phyloP scores from a whole-genome alignment of 2,329 filamentous ascomycete species.

The Penicillium sp. region DNA sequence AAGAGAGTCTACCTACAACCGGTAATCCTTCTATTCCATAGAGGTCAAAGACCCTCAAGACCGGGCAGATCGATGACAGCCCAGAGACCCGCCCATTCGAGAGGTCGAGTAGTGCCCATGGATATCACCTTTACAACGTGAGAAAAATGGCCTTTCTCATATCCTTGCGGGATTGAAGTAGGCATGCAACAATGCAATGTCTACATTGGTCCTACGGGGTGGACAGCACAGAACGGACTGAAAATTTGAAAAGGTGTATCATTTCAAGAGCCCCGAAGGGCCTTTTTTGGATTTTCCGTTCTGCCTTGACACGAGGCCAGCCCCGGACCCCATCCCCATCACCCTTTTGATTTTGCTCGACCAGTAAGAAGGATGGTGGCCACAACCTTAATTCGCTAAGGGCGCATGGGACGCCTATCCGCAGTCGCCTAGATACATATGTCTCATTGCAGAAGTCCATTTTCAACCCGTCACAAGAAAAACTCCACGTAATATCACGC shows the following conservation, averaged over 20 bases:
- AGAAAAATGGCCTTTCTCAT: too few species aligned
- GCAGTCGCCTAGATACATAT: constrained; percentile 46
- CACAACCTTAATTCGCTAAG: constrained; percentile 46
- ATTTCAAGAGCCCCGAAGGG: constrained; percentile 26
- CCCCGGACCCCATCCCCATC: constrained; percentile 28
- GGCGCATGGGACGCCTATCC: constrained; percentile 41
- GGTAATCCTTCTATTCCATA: too few species aligned
- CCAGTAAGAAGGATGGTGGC: constrained; percentile 37
- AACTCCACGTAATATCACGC: constrained; percentile 62
- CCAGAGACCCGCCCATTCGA: background rate
- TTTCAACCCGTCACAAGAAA: constrained; percentile 50
- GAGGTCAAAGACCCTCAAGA: too few species aligned
- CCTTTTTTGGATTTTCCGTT: constrained; percentile 31
- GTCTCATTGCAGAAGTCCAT: constrained; percentile 45
- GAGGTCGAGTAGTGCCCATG: background rate
- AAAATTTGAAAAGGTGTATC: constrained; percentile 31
- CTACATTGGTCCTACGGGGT: constrained; percentile 14
- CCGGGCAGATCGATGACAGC: background rate
- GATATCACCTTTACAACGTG: too few species aligned
- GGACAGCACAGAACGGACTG: constrained; percentile 11
- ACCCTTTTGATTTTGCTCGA: constrained; percentile 34
- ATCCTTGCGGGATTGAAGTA: too few species aligned
- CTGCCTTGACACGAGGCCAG: constrained; percentile 29
- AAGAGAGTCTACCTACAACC: too few species aligned
- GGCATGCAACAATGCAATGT: background rate